phyloP scores from a whole-genome alignment of 352 stramenopile species.

The Phytophthora cryptogea region DNA sequence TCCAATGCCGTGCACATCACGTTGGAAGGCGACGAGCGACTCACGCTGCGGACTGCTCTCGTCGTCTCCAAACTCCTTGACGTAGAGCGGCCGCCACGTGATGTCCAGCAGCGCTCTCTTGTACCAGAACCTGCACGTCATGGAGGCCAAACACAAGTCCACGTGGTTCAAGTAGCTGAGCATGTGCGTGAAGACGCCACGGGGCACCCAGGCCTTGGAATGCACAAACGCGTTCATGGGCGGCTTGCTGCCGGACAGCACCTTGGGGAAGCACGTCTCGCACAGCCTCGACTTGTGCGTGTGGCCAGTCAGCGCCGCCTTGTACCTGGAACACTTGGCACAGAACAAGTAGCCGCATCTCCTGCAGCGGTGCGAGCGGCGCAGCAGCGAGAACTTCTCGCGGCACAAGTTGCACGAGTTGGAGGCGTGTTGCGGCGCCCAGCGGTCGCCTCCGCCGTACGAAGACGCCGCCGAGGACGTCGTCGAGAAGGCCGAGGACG shows the following conservation, averaged over 20 bases:
- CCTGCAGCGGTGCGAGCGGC: slow-evolving; percentile 80
- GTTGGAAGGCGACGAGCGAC: slow-evolving; percentile 86
- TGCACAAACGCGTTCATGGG: slow-evolving; percentile 88
- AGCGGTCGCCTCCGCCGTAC: slow-evolving; percentile 55
- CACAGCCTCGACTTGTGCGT: slow-evolving; percentile 87
- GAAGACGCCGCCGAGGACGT: slow-evolving; percentile 32
- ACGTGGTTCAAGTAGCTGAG: slow-evolving; percentile 88
- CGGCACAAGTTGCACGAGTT: slow-evolving; percentile 78
- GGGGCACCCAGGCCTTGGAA: slow-evolving; percentile 84
- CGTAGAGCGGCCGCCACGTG: slow-evolving; percentile 85
- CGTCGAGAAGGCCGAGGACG: slow-evolving; percentile 44
- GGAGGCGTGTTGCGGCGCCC: slow-evolving; percentile 71
- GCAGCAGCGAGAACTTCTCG: slow-evolving; percentile 83
- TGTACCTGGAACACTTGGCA: slow-evolving; percentile 82
- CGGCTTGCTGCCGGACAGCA: slow-evolving; percentile 68
- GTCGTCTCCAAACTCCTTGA: slow-evolving; percentile 82
- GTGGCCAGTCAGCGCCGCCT: slow-evolving; percentile 74
- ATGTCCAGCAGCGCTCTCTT: slow-evolving; percentile 85
- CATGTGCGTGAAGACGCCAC: slow-evolving; percentile 88
- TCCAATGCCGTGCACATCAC: slow-evolving; percentile 83
- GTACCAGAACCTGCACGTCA: slow-evolving; percentile 89
- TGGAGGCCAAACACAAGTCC: slow-evolving; percentile 80
- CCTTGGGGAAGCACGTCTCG: slow-evolving; percentile 86
- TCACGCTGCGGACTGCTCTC: slow-evolving; percentile 78
- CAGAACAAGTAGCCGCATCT: slow-evolving; percentile 84